These are phyloP conservation scores for Solanum boliviense DNA, from an alignment of 257 asterid species.

Conservation along the genomic window DNA sequence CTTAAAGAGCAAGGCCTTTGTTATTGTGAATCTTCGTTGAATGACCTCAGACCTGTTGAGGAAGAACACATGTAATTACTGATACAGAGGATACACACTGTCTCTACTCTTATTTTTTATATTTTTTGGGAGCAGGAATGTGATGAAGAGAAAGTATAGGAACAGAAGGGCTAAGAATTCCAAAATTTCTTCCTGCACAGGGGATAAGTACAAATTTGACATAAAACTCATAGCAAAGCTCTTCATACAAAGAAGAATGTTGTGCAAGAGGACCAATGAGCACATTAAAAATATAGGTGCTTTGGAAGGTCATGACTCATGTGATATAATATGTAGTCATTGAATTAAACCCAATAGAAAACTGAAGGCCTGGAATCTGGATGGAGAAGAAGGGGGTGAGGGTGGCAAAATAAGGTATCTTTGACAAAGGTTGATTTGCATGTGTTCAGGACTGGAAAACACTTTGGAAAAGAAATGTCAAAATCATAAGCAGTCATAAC, in stretches of 20 bases:
- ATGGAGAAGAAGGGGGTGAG: background rate
- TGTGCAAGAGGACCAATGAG: background rate
- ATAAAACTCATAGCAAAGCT: background rate
- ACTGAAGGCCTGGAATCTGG: background rate
- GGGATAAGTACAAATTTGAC: background rate
- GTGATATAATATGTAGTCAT: background rate
- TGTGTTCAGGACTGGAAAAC: background rate
- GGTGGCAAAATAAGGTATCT: background rate
- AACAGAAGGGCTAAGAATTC: background rate
- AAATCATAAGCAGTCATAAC: background rate
- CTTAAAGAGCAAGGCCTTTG: constrained; percentile 56
- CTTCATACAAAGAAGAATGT: background rate
- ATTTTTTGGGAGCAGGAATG: background rate
- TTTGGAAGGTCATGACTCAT: background rate
- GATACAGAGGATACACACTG: background rate
- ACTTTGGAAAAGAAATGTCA: background rate
- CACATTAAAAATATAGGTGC: background rate
- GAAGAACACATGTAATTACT: background rate
- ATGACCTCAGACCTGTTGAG: constrained; percentile 54
- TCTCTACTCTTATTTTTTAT: background rate
- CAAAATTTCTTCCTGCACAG: background rate
- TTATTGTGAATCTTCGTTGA: constrained; percentile 54
- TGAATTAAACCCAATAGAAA: background rate
- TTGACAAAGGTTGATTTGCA: background rate
- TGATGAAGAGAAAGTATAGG: background rate